Base-by-base conservation (phyloP, 2,329 filamentous ascomycete species). In the Colletotrichum sp. region DNA sequence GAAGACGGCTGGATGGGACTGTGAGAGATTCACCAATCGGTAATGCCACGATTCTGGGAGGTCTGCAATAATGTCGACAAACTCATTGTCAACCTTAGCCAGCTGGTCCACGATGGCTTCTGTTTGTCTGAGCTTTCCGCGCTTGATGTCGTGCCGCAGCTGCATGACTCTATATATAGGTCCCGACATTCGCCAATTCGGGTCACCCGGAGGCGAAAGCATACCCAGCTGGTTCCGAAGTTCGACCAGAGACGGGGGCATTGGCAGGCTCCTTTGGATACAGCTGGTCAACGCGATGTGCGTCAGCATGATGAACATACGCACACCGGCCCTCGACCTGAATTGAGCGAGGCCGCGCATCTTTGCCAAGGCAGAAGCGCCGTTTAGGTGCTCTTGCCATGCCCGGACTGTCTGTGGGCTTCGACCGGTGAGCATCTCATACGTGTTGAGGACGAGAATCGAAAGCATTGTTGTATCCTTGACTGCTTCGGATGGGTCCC, bases 231-330 rank as follows among this genome's bases (percentile, higher is more conserved):
- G 84, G 28, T 82, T 80, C 65, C 88, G 86, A 58, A 91, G 86
- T 28, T 88, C 83, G 34, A 87, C 81, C 74, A 91, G 83, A 39
- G 84, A 80, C n/a, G 84, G 78, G 6, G 89, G 89, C 83, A 91
- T 86, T 15, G 87, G 85, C 32, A 87, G 80, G 39, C 86, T 86
- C 66, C 85, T 85, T 76, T 90, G 88, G 30, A 90, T 85, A 79
- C 89, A 90, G 78, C 86, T 88, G 76, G 91, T 87, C 74, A 90
- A 83, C 39, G 89, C 85, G 69, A 86, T 87, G 70, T 90, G 86
- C 36, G 85, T 88, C 34, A 91, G 84, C 86, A 90, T 89, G 71
- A 88, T 83, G 78, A 91, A 91, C 87, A 91, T 88, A 70, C 87
- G 84, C 48, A 85, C 82, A 5, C 89, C 89, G 4, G 86, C 86